phyloP scores from a whole-genome alignment of 2,329 filamentous ascomycete genomes.

The Penicillium sp. region DNA sequence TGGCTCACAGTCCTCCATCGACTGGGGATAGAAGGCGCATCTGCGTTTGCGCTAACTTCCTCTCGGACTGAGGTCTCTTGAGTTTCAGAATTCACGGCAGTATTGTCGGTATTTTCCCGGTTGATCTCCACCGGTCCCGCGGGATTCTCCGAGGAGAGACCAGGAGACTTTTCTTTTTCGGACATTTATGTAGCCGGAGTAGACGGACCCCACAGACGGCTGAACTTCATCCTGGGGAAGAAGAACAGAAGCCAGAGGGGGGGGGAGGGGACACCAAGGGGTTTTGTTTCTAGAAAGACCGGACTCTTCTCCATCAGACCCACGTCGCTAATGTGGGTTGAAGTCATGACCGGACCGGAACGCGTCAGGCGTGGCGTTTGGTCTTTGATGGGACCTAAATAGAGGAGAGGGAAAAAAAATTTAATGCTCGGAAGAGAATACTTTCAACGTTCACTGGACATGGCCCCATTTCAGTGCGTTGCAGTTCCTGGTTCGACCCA shows the following conservation, averaged over 20 bases:
- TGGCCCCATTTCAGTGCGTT: not conserved
- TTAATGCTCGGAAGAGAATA: not conserved
- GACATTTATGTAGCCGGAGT: slow-evolving; percentile 4
- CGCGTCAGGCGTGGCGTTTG: slow-evolving; percentile 9
- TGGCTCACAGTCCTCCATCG: slow-evolving; percentile 23
- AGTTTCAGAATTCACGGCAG: not conserved
- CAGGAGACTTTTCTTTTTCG: slow-evolving; percentile 13
- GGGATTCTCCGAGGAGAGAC: slow-evolving; percentile 3
- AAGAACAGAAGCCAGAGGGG: not conserved
- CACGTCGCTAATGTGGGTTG: slow-evolving; percentile 21
- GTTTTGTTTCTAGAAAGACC: slow-evolving; percentile 3
- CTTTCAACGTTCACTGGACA: not conserved
- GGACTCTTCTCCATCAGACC: slow-evolving; percentile 9
- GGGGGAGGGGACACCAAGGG: not conserved
- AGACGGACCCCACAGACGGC: slow-evolving; percentile 11
- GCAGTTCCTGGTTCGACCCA: not conserved
- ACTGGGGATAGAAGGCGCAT: slow-evolving; percentile 4
- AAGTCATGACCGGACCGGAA: slow-evolving; percentile 13
- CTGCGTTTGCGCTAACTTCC: slow-evolving; percentile 8
- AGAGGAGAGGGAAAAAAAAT: not conserved
- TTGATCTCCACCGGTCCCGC: slow-evolving; percentile 1
- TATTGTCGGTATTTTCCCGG: not conserved
- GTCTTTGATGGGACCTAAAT: not conserved
- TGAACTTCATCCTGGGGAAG: slow-evolving; percentile 8
- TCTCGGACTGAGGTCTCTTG: slow-evolving; percentile 1